Conservation (phyloP, 2,329 filamentous ascomycete species). For the Hypomyces perniciosus region DNA sequence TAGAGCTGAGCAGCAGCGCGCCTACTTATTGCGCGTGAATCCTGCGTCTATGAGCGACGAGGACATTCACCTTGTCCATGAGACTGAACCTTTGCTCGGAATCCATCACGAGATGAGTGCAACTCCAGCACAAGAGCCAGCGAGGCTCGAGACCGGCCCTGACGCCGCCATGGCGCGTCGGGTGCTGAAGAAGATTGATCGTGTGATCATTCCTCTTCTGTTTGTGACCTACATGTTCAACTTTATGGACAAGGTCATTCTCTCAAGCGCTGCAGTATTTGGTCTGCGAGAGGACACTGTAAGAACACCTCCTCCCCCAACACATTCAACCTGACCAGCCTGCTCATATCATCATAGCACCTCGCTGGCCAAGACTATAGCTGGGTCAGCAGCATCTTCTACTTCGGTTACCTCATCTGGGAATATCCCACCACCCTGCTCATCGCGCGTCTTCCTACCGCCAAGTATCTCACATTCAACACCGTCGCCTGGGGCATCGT, state of each 20-base stretch:
- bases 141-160: conserved; percentile 8
- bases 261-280: conserved; percentile 51
- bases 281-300: conserved; percentile 43
- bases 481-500: conserved; percentile 44
- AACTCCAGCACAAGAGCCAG: conserved; percentile 1
- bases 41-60: neutral
- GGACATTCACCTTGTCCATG: neutral
- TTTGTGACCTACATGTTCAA: conserved; percentile 53
- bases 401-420: conserved; percentile 42
- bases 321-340: neutral
- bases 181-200: conserved; percentile 51
- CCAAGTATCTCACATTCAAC: conserved; percentile 40
- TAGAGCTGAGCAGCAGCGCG: neutral
- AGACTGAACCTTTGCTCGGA: conserved; percentile 6
- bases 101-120: conserved; percentile 6
- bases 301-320: neutral
- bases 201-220: conserved; percentile 46
- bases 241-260: conserved; percentile 55
- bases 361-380: conserved; percentile 47
- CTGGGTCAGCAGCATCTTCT: conserved; percentile 50
- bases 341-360: conserved; percentile 14
- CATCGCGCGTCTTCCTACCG: conserved; percentile 40
- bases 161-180: conserved; percentile 26
- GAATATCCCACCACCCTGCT: conserved; percentile 44
- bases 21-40: neutral